Evolutionary conservation across 495 filamentous ascomycete genomes (phyloP).

Genomic region (Glarea lozoyensis): DNA sequence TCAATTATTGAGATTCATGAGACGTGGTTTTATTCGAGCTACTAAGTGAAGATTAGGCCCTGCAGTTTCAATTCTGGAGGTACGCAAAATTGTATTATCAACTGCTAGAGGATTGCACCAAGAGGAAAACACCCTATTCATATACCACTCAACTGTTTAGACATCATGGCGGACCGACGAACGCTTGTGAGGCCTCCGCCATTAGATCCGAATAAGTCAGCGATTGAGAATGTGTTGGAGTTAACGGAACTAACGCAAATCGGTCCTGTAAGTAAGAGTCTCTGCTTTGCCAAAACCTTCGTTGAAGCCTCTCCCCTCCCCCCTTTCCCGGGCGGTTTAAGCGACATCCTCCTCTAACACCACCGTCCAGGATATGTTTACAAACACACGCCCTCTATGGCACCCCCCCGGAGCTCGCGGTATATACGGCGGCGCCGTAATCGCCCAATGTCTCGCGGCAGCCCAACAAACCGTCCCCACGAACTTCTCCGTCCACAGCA

Average conservation of each 20-base stretch:
- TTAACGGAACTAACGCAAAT: constrained; percentile 73
- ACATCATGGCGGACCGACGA: constrained; percentile 22
- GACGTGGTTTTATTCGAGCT: too few relatives aligned
- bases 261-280: constrained; percentile 66
- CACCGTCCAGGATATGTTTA: constrained; percentile 68
- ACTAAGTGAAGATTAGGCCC: too few relatives aligned
- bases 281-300: not conserved
- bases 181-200: constrained; percentile 75
- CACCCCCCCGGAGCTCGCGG: constrained; percentile 85
- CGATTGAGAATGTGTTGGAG: constrained; percentile 84
- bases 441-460: constrained; percentile 84
- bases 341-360: not conserved
- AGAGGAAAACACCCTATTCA: too few relatives aligned
- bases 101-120: too few relatives aligned
- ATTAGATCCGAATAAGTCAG: constrained; percentile 58
- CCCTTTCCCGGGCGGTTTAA: not conserved
- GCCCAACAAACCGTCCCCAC: constrained; percentile 76
- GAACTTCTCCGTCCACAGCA: constrained; percentile 79
- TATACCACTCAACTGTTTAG: too few relatives aligned
- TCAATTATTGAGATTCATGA: too few relatives aligned
- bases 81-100: too few relatives aligned
- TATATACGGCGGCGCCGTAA: constrained; percentile 87
- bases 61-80: too few relatives aligned
- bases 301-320: not conserved
- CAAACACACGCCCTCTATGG: constrained; percentile 84